phyloP scores from a whole-genome alignment of 2,329 filamentous ascomycete species.

The Lachnellula occidentalis region DNA sequence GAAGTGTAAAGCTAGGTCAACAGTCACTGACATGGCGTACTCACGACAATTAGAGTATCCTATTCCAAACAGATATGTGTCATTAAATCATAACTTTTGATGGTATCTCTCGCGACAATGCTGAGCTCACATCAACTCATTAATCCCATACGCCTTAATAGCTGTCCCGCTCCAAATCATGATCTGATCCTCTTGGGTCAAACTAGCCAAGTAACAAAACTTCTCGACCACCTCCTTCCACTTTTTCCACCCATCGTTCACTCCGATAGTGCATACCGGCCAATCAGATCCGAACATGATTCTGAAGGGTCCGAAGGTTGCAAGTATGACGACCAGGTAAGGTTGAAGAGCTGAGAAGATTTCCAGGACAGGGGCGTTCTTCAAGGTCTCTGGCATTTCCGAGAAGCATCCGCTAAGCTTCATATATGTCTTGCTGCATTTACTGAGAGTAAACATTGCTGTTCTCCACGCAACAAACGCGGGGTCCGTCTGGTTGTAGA shows the following conservation, averaged over 20 bases:
- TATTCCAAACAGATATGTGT: not conserved
- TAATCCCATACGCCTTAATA: constrained; percentile 60
- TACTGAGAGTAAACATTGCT: constrained; percentile 62
- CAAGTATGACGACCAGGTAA: constrained; percentile 68
- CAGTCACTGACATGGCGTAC: too few species aligned
- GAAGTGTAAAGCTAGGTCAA: too few species aligned
- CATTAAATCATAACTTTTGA: constrained; percentile 3
- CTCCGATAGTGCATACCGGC: constrained; percentile 77
- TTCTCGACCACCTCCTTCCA: constrained; percentile 69
- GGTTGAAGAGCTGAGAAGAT: constrained; percentile 60
- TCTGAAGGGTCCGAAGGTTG: constrained; percentile 63
- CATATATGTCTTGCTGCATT: constrained; percentile 67
- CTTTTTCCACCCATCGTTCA: constrained; percentile 58
- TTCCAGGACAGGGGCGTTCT: constrained; percentile 43
- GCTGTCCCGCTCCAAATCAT: constrained; percentile 71
- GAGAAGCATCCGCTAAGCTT: constrained; percentile 86
- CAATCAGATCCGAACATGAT: constrained; percentile 93
- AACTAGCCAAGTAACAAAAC: constrained; percentile 57
- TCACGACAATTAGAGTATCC: not conserved
- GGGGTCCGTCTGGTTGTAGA: constrained; percentile 46
- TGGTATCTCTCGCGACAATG: constrained; percentile 3
- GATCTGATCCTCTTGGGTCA: constrained; percentile 55
- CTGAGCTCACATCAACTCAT: constrained; percentile 24
- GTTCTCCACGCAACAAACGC: constrained; percentile 63
- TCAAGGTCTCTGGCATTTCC: constrained; percentile 59